These are phyloP conservation scores for Collybia mongolica DNA, from an alignment of 768 basidiomycete species.

Conservation along the genomic window DNA sequence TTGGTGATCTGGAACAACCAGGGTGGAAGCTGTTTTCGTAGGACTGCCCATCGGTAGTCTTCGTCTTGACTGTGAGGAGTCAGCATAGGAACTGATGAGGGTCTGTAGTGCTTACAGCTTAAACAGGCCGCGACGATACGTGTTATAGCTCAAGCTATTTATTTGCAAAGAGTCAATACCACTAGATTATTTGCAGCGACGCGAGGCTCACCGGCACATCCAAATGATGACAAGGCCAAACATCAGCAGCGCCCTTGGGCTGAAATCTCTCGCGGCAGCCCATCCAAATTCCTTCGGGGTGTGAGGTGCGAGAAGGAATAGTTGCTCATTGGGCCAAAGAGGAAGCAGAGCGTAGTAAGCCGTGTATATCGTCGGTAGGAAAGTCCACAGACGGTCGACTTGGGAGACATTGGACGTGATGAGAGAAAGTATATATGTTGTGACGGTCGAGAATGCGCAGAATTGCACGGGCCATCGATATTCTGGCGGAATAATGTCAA, in stretches of 20 bases:
- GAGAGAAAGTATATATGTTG: constrained; percentile 59
- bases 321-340: constrained; percentile 43
- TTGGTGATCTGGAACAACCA: constrained; percentile 45
- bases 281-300: constrained; percentile 48
- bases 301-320: constrained; percentile 48
- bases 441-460: constrained; percentile 44
- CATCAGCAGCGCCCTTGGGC: constrained; percentile 76
- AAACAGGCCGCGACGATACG: constrained; percentile 82
- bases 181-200: neutral
- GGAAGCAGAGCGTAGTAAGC: constrained; percentile 82
- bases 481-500: constrained; percentile 30
- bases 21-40: constrained; percentile 53
- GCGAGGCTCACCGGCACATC: constrained; percentile 52
- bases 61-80: constrained; percentile 60
- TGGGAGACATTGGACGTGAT: constrained; percentile 81
- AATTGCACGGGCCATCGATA: constrained; percentile 66
- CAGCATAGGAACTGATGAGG: neutral
- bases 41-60: constrained; percentile 88
- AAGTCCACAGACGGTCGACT: constrained; percentile 82
- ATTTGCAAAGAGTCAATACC: constrained; percentile 10
- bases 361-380: constrained; percentile 80
- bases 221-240: constrained; percentile 63
- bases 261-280: constrained; percentile 45
- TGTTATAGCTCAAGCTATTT: constrained; percentile 72
- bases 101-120: constrained; percentile 44